Percentiles rank a stretch among this genome's conserved stretches.
Evolutionary conservation across 73 alveolate genomes (phyloP).

Genomic region (Diophrys sp.): DNA sequence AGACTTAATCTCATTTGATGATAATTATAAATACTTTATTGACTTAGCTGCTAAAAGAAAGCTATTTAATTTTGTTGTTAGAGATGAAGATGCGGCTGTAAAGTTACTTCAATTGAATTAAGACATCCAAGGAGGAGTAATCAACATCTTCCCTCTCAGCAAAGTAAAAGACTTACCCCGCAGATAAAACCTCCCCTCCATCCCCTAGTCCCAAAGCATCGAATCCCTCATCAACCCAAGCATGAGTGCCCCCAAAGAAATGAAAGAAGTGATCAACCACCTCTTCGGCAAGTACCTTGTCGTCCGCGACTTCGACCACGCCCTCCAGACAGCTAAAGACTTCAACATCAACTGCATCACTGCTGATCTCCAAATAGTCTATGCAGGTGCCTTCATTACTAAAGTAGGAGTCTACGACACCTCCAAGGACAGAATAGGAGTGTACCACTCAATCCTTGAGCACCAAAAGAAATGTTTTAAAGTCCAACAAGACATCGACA

Average conservation of each 20-base stretch:
- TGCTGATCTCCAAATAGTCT: conserved; percentile 76
- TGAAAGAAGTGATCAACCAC: conserved; percentile 31
- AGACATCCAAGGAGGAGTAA: conserved; percentile 81
- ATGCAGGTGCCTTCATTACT: conserved; percentile 85
- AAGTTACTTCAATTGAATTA: conserved; percentile 73
- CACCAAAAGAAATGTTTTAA: too few species aligned
- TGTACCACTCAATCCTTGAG: conserved; percentile 31
- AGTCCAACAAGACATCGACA: neutral
- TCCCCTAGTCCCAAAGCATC: conserved; percentile 52
- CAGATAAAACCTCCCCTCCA: too few species aligned
- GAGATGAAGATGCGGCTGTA: conserved; percentile 75
- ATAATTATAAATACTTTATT: conserved; percentile 64
- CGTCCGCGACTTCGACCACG: conserved; percentile 72
- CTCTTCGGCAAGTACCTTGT: conserved; percentile 70
- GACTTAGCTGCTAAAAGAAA: conserved; percentile 78
- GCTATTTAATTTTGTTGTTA: conserved; percentile 71
- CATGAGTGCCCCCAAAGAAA: conserved; percentile 46
- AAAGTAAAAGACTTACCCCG: conserved; percentile 34
- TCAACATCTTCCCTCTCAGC: conserved; percentile 74
- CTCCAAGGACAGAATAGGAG: conserved; percentile 65
- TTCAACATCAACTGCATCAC: conserved; percentile 84
- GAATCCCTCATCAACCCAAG: conserved; percentile 52
- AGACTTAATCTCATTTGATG: conserved; percentile 67
- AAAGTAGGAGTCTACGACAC: conserved; percentile 81
- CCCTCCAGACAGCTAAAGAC: conserved; percentile 78